Evolutionary conservation across 1,139 yeast species (phyloP).

Genomic region (Suhomyces bokatorum): DNA sequence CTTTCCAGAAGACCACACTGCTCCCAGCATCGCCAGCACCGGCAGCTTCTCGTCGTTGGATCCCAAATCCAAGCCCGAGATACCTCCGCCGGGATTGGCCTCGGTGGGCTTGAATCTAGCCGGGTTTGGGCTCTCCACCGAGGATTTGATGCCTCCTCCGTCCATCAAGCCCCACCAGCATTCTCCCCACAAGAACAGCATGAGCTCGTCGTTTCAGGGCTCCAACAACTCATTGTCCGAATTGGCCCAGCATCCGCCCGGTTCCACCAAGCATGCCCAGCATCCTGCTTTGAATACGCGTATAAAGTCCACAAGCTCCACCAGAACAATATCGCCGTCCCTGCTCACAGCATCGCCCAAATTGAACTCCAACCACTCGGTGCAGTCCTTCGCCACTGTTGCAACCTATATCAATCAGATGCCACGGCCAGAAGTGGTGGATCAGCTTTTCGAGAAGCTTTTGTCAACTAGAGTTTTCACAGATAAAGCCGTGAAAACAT

Average conservation of each 20-base stretch:
- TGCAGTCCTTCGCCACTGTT: constrained; percentile 38
- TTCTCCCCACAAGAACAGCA: constrained; percentile 6
- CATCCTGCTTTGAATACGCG: constrained; percentile 8
- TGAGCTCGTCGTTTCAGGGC: constrained; percentile 9
- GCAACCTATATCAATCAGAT: constrained; percentile 34
- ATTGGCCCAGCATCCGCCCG: constrained; percentile 2
- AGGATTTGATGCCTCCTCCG: constrained; percentile 30
- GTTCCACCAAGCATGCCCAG: constrained; percentile 1
- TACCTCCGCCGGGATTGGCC: constrained; percentile 14
- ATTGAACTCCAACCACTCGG: constrained; percentile 18
- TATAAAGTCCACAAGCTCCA: constrained; percentile 9
- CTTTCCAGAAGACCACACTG: background rate
- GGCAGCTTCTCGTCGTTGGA: constrained; percentile 29
- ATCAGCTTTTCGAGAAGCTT: constrained; percentile 39
- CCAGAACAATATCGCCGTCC: constrained; percentile 10
- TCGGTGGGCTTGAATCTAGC: constrained; percentile 25
- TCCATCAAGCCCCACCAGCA: constrained; percentile 10
- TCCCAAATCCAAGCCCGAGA: constrained; percentile 24
- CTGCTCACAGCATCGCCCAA: constrained; percentile 9
- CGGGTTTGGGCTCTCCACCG: constrained; percentile 30
- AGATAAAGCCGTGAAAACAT: constrained; percentile 32
- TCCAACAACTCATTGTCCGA: constrained; percentile 19
- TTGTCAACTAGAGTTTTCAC: constrained; percentile 42
- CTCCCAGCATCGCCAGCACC: constrained; percentile 9
- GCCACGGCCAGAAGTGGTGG: constrained; percentile 41